A percentile compares a stretch with the other conserved stretches of the same genome.
Evolutionary conservation across 1,284 basidiomycete species (phyloP).

Genomic region (Bondarzewia mesenterica): DNA sequence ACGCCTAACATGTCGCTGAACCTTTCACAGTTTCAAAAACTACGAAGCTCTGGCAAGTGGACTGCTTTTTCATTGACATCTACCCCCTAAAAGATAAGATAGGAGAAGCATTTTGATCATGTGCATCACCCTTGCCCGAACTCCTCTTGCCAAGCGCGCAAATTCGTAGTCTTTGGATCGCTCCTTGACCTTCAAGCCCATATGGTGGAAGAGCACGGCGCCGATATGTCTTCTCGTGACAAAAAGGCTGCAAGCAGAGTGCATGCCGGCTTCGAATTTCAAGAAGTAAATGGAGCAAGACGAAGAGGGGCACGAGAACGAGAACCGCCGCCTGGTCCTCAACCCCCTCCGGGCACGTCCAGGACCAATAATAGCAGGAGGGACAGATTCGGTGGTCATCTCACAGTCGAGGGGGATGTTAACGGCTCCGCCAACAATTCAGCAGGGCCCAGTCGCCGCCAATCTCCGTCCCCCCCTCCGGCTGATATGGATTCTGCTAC

Average conservation of each 20-base stretch:
- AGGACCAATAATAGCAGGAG: slow-evolving; percentile 31
- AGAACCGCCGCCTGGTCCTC: slow-evolving; percentile 35
- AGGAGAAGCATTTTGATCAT: slow-evolving; percentile 66
- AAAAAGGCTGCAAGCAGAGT: slow-evolving; percentile 74
- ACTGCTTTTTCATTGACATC: neutral
- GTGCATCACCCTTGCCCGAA: slow-evolving; percentile 78
- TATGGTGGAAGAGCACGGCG: slow-evolving; percentile 81
- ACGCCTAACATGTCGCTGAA: slow-evolving; percentile 1
- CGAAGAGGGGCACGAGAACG: slow-evolving; percentile 41
- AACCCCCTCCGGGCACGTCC: slow-evolving; percentile 22
- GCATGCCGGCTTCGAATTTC: slow-evolving; percentile 75
- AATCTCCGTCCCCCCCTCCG: slow-evolving; percentile 36
- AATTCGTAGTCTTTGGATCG: slow-evolving; percentile 92
- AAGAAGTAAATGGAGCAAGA: slow-evolving; percentile 30
- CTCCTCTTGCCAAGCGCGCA: slow-evolving; percentile 70
- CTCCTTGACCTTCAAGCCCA: slow-evolving; percentile 89
- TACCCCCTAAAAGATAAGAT: no score
- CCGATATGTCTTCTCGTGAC: slow-evolving; percentile 73
- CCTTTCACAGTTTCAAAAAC: slow-evolving; percentile 59
- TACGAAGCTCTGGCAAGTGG: slow-evolving; percentile 62
- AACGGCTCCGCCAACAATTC: slow-evolving; percentile 11
- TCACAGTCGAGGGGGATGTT: slow-evolving; percentile 42
- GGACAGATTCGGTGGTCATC: slow-evolving; percentile 56
- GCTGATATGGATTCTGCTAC: slow-evolving; percentile 45
- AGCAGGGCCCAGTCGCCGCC: slow-evolving; percentile 24